A percentile compares a stretch with the other conserved stretches of the same genome.
Conservation (phyloP, 2,329 filamentous ascomycete species). For the Cercospora sojina region DNA sequence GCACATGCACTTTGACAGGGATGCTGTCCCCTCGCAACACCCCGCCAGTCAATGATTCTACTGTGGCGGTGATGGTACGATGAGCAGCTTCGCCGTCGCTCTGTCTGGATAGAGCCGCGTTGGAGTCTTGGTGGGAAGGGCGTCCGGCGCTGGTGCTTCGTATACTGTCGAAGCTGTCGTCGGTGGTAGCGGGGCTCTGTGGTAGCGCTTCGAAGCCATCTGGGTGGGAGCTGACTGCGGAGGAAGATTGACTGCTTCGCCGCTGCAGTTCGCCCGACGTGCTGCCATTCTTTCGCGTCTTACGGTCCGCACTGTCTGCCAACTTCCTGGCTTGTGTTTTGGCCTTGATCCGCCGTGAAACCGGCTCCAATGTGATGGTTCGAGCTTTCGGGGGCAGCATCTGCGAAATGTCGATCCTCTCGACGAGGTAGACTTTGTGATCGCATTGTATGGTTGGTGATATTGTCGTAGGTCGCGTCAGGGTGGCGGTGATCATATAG, state of each 20-base stretch:
- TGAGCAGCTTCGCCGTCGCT: slow-evolving; percentile 52
- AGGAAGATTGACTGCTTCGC: slow-evolving; percentile 31
- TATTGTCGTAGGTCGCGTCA: slow-evolving; percentile 86
- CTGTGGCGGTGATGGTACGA: slow-evolving; percentile 80
- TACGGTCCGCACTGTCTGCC: slow-evolving; percentile 31
- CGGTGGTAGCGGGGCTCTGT: slow-evolving; percentile 48
- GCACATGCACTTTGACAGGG: slow-evolving; percentile 75
- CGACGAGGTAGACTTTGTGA: slow-evolving; percentile 73
- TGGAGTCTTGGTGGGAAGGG: slow-evolving; percentile 45
- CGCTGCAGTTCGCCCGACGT: slow-evolving; percentile 29
- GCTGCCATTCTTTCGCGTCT: slow-evolving; percentile 26
- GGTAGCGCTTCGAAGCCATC: slow-evolving; percentile 38
- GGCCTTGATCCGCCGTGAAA: slow-evolving; percentile 66
- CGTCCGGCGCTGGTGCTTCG: slow-evolving; percentile 17
- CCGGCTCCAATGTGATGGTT: slow-evolving; percentile 82
- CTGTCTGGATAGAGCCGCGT: slow-evolving; percentile 42
- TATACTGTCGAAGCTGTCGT: slow-evolving; percentile 45
- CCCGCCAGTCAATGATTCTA: slow-evolving; percentile 78
- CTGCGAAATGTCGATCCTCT: slow-evolving; percentile 79
- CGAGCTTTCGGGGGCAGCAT: slow-evolving; percentile 73
- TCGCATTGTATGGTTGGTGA: slow-evolving; percentile 77
- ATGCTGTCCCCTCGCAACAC: slow-evolving; percentile 83
- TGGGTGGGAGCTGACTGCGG: slow-evolving; percentile 28
- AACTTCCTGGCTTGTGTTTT: slow-evolving; percentile 52
- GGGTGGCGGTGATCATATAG: slow-evolving; percentile 84